phyloP scores from a whole-genome alignment of 768 basidiomycete genomes.

The Podaxis pistillaris region DNA sequence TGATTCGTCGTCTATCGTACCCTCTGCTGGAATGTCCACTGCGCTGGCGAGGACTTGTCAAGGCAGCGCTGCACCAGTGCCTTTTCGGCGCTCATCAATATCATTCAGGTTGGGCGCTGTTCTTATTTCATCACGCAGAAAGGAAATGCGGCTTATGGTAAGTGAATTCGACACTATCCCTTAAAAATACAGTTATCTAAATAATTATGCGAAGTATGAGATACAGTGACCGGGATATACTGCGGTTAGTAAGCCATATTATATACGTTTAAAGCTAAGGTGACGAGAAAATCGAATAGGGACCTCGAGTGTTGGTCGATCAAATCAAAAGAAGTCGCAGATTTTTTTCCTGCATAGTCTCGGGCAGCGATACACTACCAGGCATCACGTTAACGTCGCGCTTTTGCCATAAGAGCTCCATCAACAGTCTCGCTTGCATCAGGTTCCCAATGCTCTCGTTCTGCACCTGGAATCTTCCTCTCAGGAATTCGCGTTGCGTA shows the following conservation, averaged over 20 bases:
- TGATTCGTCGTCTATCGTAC: background rate
- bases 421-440: slow-evolving; percentile 53
- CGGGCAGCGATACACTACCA: slow-evolving; percentile 51
- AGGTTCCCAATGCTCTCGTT: slow-evolving; percentile 62
- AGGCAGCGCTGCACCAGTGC: background rate
- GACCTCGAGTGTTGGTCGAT: slow-evolving; percentile 14
- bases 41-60: slow-evolving; percentile 5
- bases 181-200: slow-evolving; percentile 15
- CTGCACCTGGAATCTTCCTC: slow-evolving; percentile 49
- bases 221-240: slow-evolving; percentile 12
- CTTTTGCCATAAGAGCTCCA: slow-evolving; percentile 72
- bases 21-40: background rate
- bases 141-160: background rate
- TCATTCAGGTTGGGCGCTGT: slow-evolving; percentile 5
- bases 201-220: slow-evolving; percentile 12
- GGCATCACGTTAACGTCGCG: slow-evolving; percentile 39
- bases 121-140: background rate
- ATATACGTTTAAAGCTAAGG: slow-evolving; percentile 5
- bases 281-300: slow-evolving; percentile 6
- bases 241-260: slow-evolving; percentile 6
- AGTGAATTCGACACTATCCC: slow-evolving; percentile 6
- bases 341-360: slow-evolving; percentile 51
- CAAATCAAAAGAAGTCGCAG: slow-evolving; percentile 52
- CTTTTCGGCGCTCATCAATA: slow-evolving; percentile 6
- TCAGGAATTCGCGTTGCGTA: slow-evolving; percentile 55